A percentile compares a stretch with the other conserved stretches of the same genome.
Conservation (phyloP, 148 eudicot species). For the Silene conica region DNA sequence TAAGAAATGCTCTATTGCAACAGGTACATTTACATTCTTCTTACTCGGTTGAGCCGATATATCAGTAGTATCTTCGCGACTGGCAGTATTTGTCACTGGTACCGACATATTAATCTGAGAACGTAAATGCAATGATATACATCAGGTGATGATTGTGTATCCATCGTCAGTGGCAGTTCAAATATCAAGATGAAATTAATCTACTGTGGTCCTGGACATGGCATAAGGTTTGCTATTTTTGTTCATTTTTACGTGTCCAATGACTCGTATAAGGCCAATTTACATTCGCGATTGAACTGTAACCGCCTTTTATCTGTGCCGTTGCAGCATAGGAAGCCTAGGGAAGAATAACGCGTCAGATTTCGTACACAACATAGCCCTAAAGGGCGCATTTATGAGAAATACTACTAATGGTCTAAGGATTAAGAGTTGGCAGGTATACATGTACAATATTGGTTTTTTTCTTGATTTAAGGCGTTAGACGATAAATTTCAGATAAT, state of each 20-base stretch:
- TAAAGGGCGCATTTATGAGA: constrained; percentile 63
- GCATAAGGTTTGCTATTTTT: constrained; percentile 53
- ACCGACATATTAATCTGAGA: neutral
- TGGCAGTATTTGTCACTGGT: too few species aligned
- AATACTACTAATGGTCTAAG: constrained; percentile 79
- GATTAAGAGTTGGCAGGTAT: constrained; percentile 96
- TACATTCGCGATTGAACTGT: too few species aligned
- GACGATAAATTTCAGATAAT: neutral
- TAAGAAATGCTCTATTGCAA: constrained; percentile 75
- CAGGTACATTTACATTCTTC: constrained; percentile 42
- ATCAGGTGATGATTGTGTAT: constrained; percentile 94
- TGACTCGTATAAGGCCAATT: too few species aligned
- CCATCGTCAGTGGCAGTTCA: constrained; percentile 81
- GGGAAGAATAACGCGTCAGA: constrained; percentile 75
- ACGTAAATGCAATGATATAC: neutral
- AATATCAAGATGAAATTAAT: constrained; percentile 86
- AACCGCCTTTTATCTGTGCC: neutral
- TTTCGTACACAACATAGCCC: constrained; percentile 53
- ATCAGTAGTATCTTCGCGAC: too few species aligned
- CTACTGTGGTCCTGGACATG: constrained; percentile 95
- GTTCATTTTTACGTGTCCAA: neutral
- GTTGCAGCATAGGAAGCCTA: constrained; percentile 89
- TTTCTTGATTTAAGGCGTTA: neutral
- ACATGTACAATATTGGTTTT: constrained; percentile 49
- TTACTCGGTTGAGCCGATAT: too few species aligned